Evolutionary conservation across 345 rosid genomes (phyloP).

Genomic region (Moricandia moricandioides): DNA sequence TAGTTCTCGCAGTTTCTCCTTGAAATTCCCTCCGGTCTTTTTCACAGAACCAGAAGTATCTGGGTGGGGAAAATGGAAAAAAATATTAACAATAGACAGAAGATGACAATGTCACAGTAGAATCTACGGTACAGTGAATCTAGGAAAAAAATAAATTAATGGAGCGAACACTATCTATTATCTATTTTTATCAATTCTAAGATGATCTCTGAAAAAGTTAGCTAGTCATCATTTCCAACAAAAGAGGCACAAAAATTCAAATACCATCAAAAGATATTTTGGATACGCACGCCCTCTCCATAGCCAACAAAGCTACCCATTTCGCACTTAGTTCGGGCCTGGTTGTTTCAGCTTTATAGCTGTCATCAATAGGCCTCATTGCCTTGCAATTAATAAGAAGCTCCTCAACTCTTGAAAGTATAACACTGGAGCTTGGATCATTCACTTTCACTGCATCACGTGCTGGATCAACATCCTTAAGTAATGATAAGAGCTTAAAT

Average conservation of each 20-base stretch:
- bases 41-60: constrained; percentile 70
- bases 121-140: constrained; percentile 10
- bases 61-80: constrained; percentile 37
- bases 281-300: constrained; percentile 91
- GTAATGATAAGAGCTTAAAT: constrained; percentile 61
- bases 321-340: constrained; percentile 73
- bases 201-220: background rate
- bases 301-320: constrained; percentile 78
- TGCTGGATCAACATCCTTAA: constrained; percentile 49
- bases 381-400: constrained; percentile 71
- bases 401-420: constrained; percentile 68
- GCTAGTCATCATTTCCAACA: background rate
- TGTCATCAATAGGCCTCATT: constrained; percentile 38
- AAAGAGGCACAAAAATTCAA: background rate
- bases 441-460: constrained; percentile 42
- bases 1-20: constrained; percentile 77
- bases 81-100: constrained; percentile 5
- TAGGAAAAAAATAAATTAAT: background rate
- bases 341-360: constrained; percentile 43
- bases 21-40: constrained; percentile 71
- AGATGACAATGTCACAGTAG: background rate
- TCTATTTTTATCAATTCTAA: background rate
- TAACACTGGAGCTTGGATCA: constrained; percentile 55
- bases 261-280: constrained; percentile 87
- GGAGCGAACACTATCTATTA: background rate